phyloP scores from a whole-genome alignment of 129 eudicot genomes.

The carrot (Daucus carota) region DH1_v3.0 NC_030385.2:46557501-46558000 shows the following conservation, averaged over 20 bases:
- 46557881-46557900: conserved; percentile 60
- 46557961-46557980: background rate
- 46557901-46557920: conserved; percentile 49
- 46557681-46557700: background rate
- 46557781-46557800: conserved; percentile 12
- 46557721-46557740: background rate
- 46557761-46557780: conserved; percentile 7
- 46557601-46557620: background rate
- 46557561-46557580: background rate
- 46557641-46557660: background rate
- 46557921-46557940: conserved; percentile 1
- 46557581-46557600: background rate
- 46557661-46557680: background rate
- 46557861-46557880: conserved; percentile 46
- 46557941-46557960: conserved; percentile 4
- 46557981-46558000: background rate
- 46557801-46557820: conserved; percentile 15
- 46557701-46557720: background rate
- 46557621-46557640: background rate
- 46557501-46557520: background rate
- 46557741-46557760: conserved; percentile 3
- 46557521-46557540: background rate
- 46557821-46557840: conserved; percentile 28
- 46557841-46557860: conserved; percentile 26
- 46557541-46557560: background rate